Percentiles rank a stretch among this genome's conserved stretches.
These are phyloP conservation scores for Ramaria sp. DNA, from an alignment of 768 basidiomycete species.

Conservation along the genomic window DNA sequence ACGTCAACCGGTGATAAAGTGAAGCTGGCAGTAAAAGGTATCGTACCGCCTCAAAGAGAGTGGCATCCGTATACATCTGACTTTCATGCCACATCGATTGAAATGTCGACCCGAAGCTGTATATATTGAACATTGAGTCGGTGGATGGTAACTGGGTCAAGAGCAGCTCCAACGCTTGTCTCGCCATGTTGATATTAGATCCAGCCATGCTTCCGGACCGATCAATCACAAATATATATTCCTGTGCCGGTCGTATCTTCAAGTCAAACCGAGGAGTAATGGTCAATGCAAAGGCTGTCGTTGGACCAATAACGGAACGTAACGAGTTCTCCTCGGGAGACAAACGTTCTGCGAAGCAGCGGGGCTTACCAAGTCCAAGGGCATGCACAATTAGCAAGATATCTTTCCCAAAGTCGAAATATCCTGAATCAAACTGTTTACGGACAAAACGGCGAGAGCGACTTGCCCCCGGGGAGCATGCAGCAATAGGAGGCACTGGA, in stretches of 20 bases:
- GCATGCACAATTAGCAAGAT: constrained; percentile 43
- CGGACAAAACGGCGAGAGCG: no score
- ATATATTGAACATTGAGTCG: constrained; percentile 44
- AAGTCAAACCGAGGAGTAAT: constrained; percentile 43
- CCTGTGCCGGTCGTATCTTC: constrained; percentile 29
- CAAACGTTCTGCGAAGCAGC: constrained; percentile 43
- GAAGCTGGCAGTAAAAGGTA: not conserved
- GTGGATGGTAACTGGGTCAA: constrained; percentile 36
- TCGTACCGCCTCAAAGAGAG: not conserved
- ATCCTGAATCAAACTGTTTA: constrained; percentile 17
- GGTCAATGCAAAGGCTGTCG: constrained; percentile 41
- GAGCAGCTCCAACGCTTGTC: constrained; percentile 33
- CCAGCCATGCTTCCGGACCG: constrained; percentile 43
- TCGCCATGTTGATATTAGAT: constrained; percentile 35
- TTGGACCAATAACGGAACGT: constrained; percentile 14
- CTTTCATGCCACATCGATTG: not conserved
- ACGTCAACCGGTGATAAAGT: not conserved
- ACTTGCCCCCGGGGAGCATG: no score
- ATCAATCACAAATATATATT: constrained; percentile 50
- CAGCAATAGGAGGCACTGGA: no score
- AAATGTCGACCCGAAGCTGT: constrained; percentile 28
- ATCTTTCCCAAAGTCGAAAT: constrained; percentile 32
- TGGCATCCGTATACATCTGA: not conserved
- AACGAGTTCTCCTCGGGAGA: constrained; percentile 13
- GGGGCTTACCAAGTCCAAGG: constrained; percentile 38